Percentiles rank a stretch among this genome's conserved stretches.
Evolutionary conservation across 2,329 filamentous ascomycete genomes (phyloP).

Genomic region (Plenodomus tracheiphilus): DNA sequence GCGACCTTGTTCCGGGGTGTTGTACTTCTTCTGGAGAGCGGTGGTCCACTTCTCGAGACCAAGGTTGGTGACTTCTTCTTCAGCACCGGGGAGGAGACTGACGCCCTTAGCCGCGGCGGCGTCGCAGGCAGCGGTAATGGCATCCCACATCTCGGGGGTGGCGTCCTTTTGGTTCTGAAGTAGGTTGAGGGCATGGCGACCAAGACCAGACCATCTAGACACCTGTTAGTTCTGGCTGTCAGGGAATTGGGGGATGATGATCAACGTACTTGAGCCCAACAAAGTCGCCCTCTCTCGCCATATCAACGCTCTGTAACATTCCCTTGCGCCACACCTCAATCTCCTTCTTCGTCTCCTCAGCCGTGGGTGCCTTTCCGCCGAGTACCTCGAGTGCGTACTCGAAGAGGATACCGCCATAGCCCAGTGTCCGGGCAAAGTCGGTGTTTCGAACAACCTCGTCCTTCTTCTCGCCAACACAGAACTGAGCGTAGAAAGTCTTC

Average conservation of each 20-base stretch:
- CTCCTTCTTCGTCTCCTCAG: slow-evolving; percentile 61
- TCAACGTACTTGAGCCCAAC: slow-evolving; percentile 55
- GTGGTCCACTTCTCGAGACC: slow-evolving; percentile 83
- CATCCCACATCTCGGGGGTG: slow-evolving; percentile 64
- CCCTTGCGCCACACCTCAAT: slow-evolving; percentile 73
- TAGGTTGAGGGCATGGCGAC: slow-evolving; percentile 69
- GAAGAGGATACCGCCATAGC: slow-evolving; percentile 82
- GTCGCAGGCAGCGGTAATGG: slow-evolving; percentile 75
- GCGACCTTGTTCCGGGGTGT: slow-evolving; percentile 56
- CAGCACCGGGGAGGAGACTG: slow-evolving; percentile 80
- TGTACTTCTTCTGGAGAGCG: slow-evolving; percentile 76
- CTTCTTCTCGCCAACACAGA: slow-evolving; percentile 80
- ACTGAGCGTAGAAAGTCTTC: slow-evolving; percentile 86
- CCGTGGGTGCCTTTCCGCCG: slow-evolving; percentile 60
- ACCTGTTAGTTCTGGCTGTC: slow-evolving; percentile 15
- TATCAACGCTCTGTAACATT: slow-evolving; percentile 71
- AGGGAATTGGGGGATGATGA: neutral
- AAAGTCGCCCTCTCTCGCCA: slow-evolving; percentile 56
- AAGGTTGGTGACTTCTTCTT: slow-evolving; percentile 76
- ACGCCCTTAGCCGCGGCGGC: slow-evolving; percentile 71
- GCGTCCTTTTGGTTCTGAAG: slow-evolving; percentile 67
- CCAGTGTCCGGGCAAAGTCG: slow-evolving; percentile 70
- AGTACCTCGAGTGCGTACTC: slow-evolving; percentile 84
- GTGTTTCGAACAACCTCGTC: slow-evolving; percentile 67
- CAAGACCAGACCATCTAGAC: slow-evolving; percentile 76